Evolutionary conservation across 257 asterid species (phyloP), one percentile per base, ranked within the genome.

Genomic region (Lycium ferocissimum): DNA sequence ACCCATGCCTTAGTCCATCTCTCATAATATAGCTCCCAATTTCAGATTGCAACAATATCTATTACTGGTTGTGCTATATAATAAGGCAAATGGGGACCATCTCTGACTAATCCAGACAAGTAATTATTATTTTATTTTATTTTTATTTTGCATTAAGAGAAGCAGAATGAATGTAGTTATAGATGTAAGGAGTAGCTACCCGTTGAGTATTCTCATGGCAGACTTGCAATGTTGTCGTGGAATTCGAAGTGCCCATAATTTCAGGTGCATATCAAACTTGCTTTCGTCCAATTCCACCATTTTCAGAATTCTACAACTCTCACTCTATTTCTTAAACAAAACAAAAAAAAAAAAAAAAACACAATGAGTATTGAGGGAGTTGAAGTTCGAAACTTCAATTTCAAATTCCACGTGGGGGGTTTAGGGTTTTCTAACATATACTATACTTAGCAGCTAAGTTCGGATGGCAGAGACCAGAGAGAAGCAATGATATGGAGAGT

Each of bases 151-250:
- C 33, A 26, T 26, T 26, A 53, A 53, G 13, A 12, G 15, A 53
- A 53, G 15, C 18, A 59, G n/a, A 70, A 70, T 61, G 47, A 12
- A 82, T 7, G 47, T 20, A 82, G 14, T 12, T 4, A 82, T 5
- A 45, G 4, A 43, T 10, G 20, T 72, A 75, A 75, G 14, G 12
- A 51, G 69, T 8, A 82, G 54, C 33, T 87, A 94, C 98, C 98
- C 98, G 35, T 94, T 89, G 72, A 96, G 94, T 66, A 96, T 84
- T 83, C 93, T 91, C 69, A 94, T 91, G 22, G 94, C 97, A 37
- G 89, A 86, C 88, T 94, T 96, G 93, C 99, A 94, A 86, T 92
- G 95, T 88, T 93, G 92, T 76, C 95, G 88, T 1, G 98, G 98
- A 85, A 93, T 81, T 80, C 94, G 94, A 88, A 96, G 91, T 13